Base-by-base conservation (phyloP, 2,329 filamentous ascomycete genomes). In the Fusarium caatingaense region DNA sequence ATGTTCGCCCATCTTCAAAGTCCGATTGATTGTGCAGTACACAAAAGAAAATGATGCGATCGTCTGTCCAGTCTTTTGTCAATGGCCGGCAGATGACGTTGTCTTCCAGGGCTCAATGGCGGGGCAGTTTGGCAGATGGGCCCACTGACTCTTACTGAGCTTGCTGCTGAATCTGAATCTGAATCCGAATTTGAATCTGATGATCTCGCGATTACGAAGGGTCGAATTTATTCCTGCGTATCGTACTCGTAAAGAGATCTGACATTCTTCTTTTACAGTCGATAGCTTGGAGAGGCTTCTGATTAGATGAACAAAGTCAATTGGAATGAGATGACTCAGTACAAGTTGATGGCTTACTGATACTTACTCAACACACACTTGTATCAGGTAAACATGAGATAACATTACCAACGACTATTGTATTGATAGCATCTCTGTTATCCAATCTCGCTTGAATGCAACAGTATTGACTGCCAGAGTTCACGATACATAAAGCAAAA, bases 1-100 rank as follows among this genome's bases (percentile, higher is more conserved):
- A 18, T 64, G 55, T 21, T 75, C 66, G 47, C 64, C 69, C 74
- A 72, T 70, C 54, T 56, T 30, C 37, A 59, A 32, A 30, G 25
- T n/a, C 42, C 20, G 23, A 25, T 44, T 42, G 28, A 37, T 37
- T 46, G 50, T 42, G 27, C n/a, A 20, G 27, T 42, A 53, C 49
- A 40, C 49, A 28, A 50, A 50, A 53, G 50, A 37, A 50, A 41
- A 55, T 16, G 20, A 40, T 37, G 28, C 48, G 25, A 51, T 44
- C 42, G 37, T 42, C 42, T 34, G 32, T 46, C 45, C 12, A n/a
- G 25, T 64, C 18, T 50, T 60, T 60, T 60, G 27, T 51, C n/a
- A 37, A 27, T 56, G 47, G 28, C 28, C 28, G 28, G 50, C 47
- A 56, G 64, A 65, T 68, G 56, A 71, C 71, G 63, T 73, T 66